Base-by-base conservation (phyloP, 306 rosid species). In the Cucumis cinereus region DNA sequence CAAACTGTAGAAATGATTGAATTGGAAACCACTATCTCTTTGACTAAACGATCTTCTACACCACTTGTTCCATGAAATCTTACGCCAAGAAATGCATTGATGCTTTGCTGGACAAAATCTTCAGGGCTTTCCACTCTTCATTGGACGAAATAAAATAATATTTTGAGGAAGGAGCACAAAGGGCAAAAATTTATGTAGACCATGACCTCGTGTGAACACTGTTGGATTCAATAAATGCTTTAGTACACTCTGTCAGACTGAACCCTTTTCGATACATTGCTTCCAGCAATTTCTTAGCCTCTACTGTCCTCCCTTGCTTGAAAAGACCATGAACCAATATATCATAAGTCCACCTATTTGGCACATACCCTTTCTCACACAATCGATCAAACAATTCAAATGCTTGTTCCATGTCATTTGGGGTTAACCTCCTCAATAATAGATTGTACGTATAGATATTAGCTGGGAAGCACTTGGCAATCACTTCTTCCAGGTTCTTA, bases 401-500 rank as follows among this genome's bases (percentile, higher is more conserved):
- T 22, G 93, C 97, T 70, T 60, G 73, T 77, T 82, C 86, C 85
- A 87, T 80, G 23, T 85, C 88, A 50, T 14, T 64, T 62, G 8
- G 30, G 79, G 84, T 23, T 66, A 56, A 77, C 78, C 83, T 87
- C 83, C 83, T 81, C 80, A 91, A 79, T 83, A 93, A 84, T 82
- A 91, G 17, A 78, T 90, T 90, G 83, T 91, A 90, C 49, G 98
- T 90, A 89, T 73, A 85, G 69, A 67, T 40, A 58, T 91, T 80
- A 59, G 76, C 82, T 17, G 91, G 89, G 86, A 93, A 93, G 86
- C 93, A 93, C 79, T 72, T 80, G 47, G 74, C 86, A 77, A 91
- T 83, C 47, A 74, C 82, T 69, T 82, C 84, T 83, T 91, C 97
- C 83, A 88, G 78, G 74, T 82, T 83, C 45, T 78, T 83, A 36